Conservation (phyloP, 495 filamentous ascomycete species). For the Delitschia confertaspora region DNA sequence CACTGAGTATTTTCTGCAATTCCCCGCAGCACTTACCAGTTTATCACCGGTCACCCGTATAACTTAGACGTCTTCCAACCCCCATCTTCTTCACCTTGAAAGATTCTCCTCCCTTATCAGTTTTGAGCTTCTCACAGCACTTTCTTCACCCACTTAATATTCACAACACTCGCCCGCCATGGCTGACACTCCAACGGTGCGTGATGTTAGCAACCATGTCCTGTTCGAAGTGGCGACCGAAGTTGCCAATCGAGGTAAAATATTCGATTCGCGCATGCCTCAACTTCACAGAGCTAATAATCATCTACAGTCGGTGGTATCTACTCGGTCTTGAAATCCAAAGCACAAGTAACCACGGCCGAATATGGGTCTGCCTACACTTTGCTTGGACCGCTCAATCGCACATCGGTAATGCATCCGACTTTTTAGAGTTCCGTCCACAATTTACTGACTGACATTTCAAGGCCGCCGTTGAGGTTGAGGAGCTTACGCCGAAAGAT, state of each 20-base stretch:
- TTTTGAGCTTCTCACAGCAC: constrained; percentile 8
- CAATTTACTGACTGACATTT: constrained; percentile 1
- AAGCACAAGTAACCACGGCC: constrained; percentile 91
- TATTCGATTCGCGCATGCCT: neutral
- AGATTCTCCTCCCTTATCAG: too few relatives aligned
- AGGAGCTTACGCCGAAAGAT: constrained; percentile 76
- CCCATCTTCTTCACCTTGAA: too few relatives aligned
- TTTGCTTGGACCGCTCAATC: constrained; percentile 88
- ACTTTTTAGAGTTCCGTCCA: constrained; percentile 1
- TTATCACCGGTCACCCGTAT: too few relatives aligned
- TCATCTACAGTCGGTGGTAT: constrained; percentile 73
- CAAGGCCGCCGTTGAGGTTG: constrained; percentile 90
- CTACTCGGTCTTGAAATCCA: constrained; percentile 98
- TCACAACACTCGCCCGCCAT: constrained; percentile 21
- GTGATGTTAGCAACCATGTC: constrained; percentile 70
- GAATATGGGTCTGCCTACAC: constrained; percentile 98
- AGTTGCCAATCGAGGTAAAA: constrained; percentile 84
- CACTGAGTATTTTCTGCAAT: too few relatives aligned
- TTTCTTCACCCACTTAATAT: neutral
- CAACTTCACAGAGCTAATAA: constrained; percentile 2
- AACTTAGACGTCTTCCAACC: too few relatives aligned
- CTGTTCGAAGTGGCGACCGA: constrained; percentile 96
- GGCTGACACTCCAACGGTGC: constrained; percentile 38
- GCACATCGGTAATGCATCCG: constrained; percentile 57
- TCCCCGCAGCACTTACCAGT: too few relatives aligned